Conservation (phyloP, 2,329 filamentous ascomycete genomes). For the Pseudopyrenochaeta lycopersici region DNA sequence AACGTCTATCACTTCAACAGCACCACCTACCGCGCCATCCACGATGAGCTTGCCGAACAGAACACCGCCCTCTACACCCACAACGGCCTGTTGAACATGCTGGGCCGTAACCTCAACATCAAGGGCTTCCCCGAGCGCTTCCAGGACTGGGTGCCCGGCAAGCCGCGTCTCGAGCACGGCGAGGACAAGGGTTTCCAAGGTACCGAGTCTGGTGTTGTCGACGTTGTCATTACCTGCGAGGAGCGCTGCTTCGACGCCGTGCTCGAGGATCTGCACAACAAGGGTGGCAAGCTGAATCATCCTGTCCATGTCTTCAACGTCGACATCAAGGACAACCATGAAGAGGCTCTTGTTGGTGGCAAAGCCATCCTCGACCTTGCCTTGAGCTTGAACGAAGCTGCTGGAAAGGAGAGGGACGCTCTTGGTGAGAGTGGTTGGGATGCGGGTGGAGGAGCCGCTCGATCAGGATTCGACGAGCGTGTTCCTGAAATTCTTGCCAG, state of each 20-base stretch:
- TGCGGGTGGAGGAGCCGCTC: conserved; percentile 63
- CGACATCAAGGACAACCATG: conserved; percentile 97
- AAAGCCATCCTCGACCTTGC: conserved; percentile 92
- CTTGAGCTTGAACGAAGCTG: conserved; percentile 81
- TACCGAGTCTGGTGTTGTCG: conserved; percentile 87
- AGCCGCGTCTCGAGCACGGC: conserved; percentile 76
- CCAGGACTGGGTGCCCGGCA: conserved; percentile 94
- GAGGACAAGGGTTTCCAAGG: conserved; percentile 80
- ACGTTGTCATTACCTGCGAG: conserved; percentile 96
- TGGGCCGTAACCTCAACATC: conserved; percentile 87
- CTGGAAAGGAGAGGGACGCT: conserved; percentile 76
- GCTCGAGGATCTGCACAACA: conserved; percentile 87
- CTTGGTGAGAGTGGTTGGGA: conserved; percentile 74
- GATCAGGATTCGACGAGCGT: conserved; percentile 86
- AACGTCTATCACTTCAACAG: conserved; percentile 99
- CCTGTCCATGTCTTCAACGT: conserved; percentile 98
- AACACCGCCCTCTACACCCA: conserved; percentile 87
- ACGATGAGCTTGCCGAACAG: conserved; percentile 86
- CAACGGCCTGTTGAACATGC: conserved; percentile 95
- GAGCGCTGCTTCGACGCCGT: conserved; percentile 99
- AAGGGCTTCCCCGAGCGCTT: conserved; percentile 97
- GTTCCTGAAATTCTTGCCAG: conserved; percentile 90
- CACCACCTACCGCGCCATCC: conserved; percentile 94
- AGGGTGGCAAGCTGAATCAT: conserved; percentile 85
- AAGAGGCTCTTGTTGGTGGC: conserved; percentile 91